These are phyloP conservation scores for Cicer yamashitae DNA, from an alignment of 306 rosid genomes.

Conservation along the genomic window DNA sequence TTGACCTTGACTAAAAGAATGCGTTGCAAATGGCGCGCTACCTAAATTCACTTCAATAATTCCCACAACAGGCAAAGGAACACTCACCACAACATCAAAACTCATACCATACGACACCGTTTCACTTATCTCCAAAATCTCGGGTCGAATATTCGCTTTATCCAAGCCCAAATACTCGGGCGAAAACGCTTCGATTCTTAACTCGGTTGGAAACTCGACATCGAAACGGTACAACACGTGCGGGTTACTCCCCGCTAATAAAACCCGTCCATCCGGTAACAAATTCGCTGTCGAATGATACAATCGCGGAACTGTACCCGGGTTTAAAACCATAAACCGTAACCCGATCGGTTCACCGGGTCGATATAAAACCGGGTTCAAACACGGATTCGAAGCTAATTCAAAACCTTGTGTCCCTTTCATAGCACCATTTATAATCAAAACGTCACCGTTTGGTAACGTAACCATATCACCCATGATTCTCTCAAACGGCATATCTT, in stretches of 20 bases:
- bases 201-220: slow-evolving; percentile 68
- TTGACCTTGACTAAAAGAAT: slow-evolving; percentile 92
- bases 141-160: slow-evolving; percentile 67
- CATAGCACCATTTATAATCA: slow-evolving; percentile 84
- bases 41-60: slow-evolving; percentile 75
- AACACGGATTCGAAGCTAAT: slow-evolving; percentile 68
- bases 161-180: slow-evolving; percentile 76
- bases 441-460: slow-evolving; percentile 75
- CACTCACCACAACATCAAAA: slow-evolving; percentile 67
- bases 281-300: slow-evolving; percentile 86
- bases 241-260: slow-evolving; percentile 85
- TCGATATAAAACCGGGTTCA: slow-evolving; percentile 75
- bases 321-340: slow-evolving; percentile 83
- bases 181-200: slow-evolving; percentile 77
- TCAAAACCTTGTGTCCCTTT: slow-evolving; percentile 83
- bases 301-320: slow-evolving; percentile 77
- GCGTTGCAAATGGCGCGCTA: slow-evolving; percentile 83
- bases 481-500: slow-evolving; percentile 83
- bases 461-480: slow-evolving; percentile 95
- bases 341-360: slow-evolving; percentile 72
- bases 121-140: slow-evolving; percentile 58
- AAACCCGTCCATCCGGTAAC: slow-evolving; percentile 77
- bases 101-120: slow-evolving; percentile 58
- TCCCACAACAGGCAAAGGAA: slow-evolving; percentile 69
- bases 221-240: slow-evolving; percentile 64